Conservation (phyloP, 257 asterid species). For the Ajuga chamaepitys region DNA sequence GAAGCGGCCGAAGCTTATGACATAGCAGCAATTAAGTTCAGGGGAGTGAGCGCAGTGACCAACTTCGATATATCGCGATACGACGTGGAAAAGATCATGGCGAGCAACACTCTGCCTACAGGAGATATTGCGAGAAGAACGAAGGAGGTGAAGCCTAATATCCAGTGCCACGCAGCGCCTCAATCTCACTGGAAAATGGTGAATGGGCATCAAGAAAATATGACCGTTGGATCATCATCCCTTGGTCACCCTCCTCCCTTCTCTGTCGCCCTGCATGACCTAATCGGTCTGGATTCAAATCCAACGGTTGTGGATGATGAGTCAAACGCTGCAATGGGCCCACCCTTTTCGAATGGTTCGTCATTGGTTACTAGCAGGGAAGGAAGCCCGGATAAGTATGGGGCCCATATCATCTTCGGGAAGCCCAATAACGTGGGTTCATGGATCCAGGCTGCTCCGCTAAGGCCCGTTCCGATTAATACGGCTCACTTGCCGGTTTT, state of each 20-base stretch:
- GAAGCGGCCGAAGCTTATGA: slow-evolving; percentile 73
- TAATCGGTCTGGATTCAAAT: slow-evolving; percentile 31
- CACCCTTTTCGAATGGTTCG: slow-evolving; percentile 50
- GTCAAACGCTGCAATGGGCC: slow-evolving; percentile 8
- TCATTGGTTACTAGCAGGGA: slow-evolving; percentile 74
- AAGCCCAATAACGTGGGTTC: slow-evolving; percentile 16
- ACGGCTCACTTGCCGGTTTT: slow-evolving; percentile 64
- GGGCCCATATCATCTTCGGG: slow-evolving; percentile 4
- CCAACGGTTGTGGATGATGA: slow-evolving; percentile 15
- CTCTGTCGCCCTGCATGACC: slow-evolving; percentile 36
- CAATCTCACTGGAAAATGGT: slow-evolving; percentile 38
- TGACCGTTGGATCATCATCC: slow-evolving; percentile 7
- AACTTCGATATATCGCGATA: slow-evolving; percentile 54
- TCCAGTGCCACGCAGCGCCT: neutral
- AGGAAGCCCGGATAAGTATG: slow-evolving; percentile 63
- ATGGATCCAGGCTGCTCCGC: slow-evolving; percentile 40
- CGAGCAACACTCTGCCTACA: slow-evolving; percentile 45
- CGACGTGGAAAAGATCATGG: slow-evolving; percentile 54
- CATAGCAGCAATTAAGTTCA: slow-evolving; percentile 58
- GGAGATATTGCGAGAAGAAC: slow-evolving; percentile 50
- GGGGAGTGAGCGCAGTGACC: slow-evolving; percentile 55
- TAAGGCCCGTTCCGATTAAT: slow-evolving; percentile 41
- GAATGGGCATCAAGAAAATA: slow-evolving; percentile 18
- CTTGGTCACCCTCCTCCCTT: slow-evolving; percentile 16
- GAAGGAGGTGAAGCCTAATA: slow-evolving; percentile 31